A percentile compares a stretch with the other conserved stretches of the same genome.
phyloP scores from a whole-genome alignment of 2,329 filamentous ascomycete species.

The Alternaria triticimaculans region DNA sequence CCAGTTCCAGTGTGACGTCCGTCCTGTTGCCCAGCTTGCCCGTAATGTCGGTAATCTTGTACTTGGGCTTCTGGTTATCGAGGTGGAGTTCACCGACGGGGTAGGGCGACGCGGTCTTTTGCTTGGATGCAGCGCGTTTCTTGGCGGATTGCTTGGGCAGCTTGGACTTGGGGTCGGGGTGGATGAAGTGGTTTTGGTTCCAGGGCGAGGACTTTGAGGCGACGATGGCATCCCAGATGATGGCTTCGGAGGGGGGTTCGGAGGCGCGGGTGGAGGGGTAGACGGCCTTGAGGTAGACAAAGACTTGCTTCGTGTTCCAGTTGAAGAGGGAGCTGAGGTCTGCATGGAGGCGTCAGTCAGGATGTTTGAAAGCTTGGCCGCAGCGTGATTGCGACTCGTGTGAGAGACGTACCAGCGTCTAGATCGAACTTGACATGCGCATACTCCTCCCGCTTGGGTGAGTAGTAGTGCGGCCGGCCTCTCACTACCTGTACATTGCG shows the following conservation, averaged over 20 bases:
- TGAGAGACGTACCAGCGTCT: constrained; percentile 66
- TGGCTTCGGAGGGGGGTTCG: constrained; percentile 65
- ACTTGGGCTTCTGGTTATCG: constrained; percentile 89
- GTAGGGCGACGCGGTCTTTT: constrained; percentile 26
- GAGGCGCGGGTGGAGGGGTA: constrained; percentile 59
- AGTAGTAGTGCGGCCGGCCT: constrained; percentile 96
- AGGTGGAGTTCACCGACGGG: constrained; percentile 75
- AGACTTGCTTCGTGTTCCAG: constrained; percentile 99
- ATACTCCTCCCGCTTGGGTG: constrained; percentile 90
- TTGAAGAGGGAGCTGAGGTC: constrained; percentile 93
- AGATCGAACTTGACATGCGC: constrained; percentile 93
- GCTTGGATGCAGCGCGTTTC: constrained; percentile 21
- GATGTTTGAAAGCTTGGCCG: background rate
- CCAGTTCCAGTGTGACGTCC: constrained; percentile 79
- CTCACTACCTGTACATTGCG: constrained; percentile 87
- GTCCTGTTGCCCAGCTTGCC: constrained; percentile 76
- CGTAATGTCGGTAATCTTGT: constrained; percentile 91
- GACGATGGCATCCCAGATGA: constrained; percentile 97
- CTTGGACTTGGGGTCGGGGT: constrained; percentile 64
- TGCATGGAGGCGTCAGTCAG: constrained; percentile 24
- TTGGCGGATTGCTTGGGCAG: constrained; percentile 48
- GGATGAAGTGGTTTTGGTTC: constrained; percentile 59
- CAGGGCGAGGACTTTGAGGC: constrained; percentile 69
- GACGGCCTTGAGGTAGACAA: constrained; percentile 90
- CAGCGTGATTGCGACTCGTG: background rate